Conservation (phyloP, 768 basidiomycete species). For the Gloeopeniophorella convolvens region DNA sequence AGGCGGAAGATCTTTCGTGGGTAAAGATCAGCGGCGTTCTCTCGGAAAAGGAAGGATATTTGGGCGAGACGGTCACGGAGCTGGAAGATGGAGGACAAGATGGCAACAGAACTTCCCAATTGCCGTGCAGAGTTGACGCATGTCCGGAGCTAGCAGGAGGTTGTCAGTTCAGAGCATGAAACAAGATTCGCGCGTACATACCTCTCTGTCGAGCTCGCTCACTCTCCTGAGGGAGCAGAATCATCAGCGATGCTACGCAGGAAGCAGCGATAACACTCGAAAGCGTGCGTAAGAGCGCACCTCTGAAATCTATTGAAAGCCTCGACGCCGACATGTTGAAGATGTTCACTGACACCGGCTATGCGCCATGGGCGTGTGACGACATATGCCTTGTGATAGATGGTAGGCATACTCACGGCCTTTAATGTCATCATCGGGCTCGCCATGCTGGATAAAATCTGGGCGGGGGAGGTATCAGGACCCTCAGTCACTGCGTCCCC, state of each 20-base stretch:
- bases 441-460: neutral
- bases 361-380: neutral
- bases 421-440: neutral
- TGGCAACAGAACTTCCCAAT: slow-evolving; percentile 68
- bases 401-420: too few species aligned
- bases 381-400: too few species aligned
- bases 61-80: slow-evolving; percentile 62
- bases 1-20: slow-evolving; percentile 50
- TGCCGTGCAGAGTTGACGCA: slow-evolving; percentile 71
- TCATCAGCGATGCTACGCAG: too few species aligned
- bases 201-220: neutral
- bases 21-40: slow-evolving; percentile 69
- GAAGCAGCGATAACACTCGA: too few species aligned
- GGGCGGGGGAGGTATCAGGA: too few species aligned
- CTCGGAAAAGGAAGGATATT: slow-evolving; percentile 61
- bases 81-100: slow-evolving; percentile 64
- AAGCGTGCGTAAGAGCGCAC: neutral
- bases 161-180: neutral
- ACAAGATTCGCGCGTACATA: slow-evolving; percentile 23
- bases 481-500: too few species aligned
- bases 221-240: neutral
- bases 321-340: neutral
- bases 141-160: slow-evolving; percentile 49
- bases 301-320: neutral
- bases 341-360: neutral